Conservation (phyloP, 2,329 filamentous ascomycete genomes). For the Colletotrichum phormii region DNA sequence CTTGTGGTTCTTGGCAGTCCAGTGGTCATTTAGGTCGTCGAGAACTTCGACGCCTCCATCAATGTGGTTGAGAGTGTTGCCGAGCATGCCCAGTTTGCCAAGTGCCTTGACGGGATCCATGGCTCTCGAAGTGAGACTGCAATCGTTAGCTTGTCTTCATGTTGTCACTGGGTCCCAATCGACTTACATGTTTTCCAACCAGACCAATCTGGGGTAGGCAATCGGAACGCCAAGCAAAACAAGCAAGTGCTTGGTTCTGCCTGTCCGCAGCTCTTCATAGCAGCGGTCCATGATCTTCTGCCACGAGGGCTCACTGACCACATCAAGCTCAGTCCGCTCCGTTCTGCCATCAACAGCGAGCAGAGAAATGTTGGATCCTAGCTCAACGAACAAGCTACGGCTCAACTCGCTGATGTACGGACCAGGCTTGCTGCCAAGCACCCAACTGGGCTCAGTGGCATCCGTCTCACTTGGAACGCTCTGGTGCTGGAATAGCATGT, state of each 20-base stretch:
- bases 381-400: conserved; percentile 84
- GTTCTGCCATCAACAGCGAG: conserved; percentile 92
- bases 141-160: conserved; percentile 46
- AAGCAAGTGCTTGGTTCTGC: conserved; percentile 89
- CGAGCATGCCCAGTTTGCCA: conserved; percentile 83
- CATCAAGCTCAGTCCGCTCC: conserved; percentile 85
- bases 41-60: conserved; percentile 92
- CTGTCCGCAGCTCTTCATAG: conserved; percentile 83
- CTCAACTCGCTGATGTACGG: conserved; percentile 92
- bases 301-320: conserved; percentile 84
- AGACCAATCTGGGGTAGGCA: conserved; percentile 80
- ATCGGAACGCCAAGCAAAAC: conserved; percentile 88
- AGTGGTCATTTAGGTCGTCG: conserved; percentile 95
- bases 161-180: neutral
- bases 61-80: conserved; percentile 86
- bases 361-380: conserved; percentile 84
- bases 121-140: conserved; percentile 82
- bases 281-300: conserved; percentile 88
- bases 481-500: conserved; percentile 98
- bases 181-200: conserved; percentile 77
- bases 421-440: conserved; percentile 81
- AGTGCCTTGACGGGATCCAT: conserved; percentile 93
- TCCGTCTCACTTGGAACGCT: conserved; percentile 85
- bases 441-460: conserved; percentile 88
- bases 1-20: conserved; percentile 97